These are phyloP conservation scores for Scheffersomyces cryptocercus DNA, from an alignment of 1,139 yeast genomes.

Conservation along the genomic window DNA sequence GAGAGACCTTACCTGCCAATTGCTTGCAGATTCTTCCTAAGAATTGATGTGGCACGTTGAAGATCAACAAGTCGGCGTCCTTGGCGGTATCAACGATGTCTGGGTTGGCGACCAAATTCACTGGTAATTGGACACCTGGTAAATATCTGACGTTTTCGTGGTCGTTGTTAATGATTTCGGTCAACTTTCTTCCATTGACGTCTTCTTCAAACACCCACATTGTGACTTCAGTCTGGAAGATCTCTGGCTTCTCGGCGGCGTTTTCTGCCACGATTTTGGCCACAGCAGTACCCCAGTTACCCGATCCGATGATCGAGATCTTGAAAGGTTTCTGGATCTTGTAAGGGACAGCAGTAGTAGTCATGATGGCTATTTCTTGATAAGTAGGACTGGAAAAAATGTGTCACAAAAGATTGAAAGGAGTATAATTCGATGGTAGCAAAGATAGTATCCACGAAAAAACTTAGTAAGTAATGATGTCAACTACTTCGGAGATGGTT, in stretches of 20 bases:
- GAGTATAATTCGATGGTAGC: too few relatives aligned
- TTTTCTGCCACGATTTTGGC: slow-evolving; percentile 93
- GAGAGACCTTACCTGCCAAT: slow-evolving; percentile 70
- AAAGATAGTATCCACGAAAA: too few relatives aligned
- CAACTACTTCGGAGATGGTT: too few relatives aligned
- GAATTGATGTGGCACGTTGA: slow-evolving; percentile 95
- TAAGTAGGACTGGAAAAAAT: background rate
- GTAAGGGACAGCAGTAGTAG: slow-evolving; percentile 29
- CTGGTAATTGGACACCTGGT: slow-evolving; percentile 79
- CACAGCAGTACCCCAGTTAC: slow-evolving; percentile 94
- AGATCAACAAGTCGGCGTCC: slow-evolving; percentile 79
- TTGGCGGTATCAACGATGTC: slow-evolving; percentile 69
- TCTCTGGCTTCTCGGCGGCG: slow-evolving; percentile 62
- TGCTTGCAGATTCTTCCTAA: slow-evolving; percentile 71
- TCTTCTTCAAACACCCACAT: slow-evolving; percentile 96
- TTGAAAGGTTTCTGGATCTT: slow-evolving; percentile 45
- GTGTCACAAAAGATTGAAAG: too few relatives aligned
- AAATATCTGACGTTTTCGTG: slow-evolving; percentile 91
- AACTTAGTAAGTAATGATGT: too few relatives aligned
- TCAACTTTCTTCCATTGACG: slow-evolving; percentile 67
- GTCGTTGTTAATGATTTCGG: slow-evolving; percentile 80
- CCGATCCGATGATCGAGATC: slow-evolving; percentile 71
- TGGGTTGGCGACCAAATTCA: slow-evolving; percentile 81
- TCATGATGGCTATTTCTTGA: slow-evolving; percentile 22
- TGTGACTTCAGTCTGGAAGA: slow-evolving; percentile 68